Evolutionary conservation across 2,329 filamentous ascomycete species (phyloP), one percentile per base, ranked within the genome.

Genomic region (Trichoderma gracile): DNA sequence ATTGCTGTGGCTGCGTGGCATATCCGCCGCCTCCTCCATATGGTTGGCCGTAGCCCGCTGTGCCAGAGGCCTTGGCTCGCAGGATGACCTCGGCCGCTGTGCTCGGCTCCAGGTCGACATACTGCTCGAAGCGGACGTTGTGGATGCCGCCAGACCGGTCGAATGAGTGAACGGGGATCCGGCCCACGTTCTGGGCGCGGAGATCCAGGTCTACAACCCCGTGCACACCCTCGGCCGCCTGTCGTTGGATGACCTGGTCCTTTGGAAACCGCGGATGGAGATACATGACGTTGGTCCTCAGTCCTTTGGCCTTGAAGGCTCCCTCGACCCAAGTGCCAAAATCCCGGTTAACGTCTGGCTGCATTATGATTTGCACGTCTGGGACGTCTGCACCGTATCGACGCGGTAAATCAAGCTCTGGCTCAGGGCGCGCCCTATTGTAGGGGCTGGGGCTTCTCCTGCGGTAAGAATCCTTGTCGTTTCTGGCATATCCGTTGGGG

Each of bases 171-270:
- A 97, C 79, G 0, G 90, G 86, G 57, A 98, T 89, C 73, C 89
- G 93, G 68, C 88, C 87, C 1, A 84, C 84, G 40, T 82, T 81
- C 71, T 96, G 89, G 23, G 91, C 86, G 52, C 82, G 81, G 57
- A 86, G 81, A 66, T 90, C 88, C 15, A 98, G 83, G 70, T 92
- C 89, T 5, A 92, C 87, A 15, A 97, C 90, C 9, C 90, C 94
- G 58, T 91, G 84, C 1, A 97, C 94, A 19, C 95, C 94, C 75
- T 98, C 93, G 12, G 93, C 80, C 43, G 96, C 91, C 73, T 97
- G 92, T 59, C 91, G 85, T 69, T 92, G 88, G 59, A 97, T 86
- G n/a, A 97, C 88, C 5, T 89, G 86, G 42, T 89, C 86, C 67
- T 93, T 87, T 19, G 90, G 86, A 52, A 96, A 86, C 23, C 90